phyloP scores from a whole-genome alignment of 306 rosid species.

The Gastrolobium bilobum region DNA sequence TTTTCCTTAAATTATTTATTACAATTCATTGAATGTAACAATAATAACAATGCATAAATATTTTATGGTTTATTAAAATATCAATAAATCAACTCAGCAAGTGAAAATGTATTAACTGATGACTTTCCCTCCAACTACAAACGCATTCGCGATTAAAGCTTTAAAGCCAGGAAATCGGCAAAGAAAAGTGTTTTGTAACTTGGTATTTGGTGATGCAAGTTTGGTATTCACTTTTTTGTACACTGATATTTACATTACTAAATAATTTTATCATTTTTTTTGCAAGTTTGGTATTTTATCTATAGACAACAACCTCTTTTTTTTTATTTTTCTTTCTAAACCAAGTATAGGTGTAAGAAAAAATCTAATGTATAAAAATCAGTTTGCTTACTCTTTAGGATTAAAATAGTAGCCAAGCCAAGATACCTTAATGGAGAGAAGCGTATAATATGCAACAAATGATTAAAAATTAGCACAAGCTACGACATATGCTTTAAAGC shows the following conservation, averaged over 20 bases:
- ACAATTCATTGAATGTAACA: not conserved
- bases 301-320: too few species aligned
- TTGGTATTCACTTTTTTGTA: slow-evolving; percentile 64
- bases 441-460: not conserved
- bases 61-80: not conserved
- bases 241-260: not conserved
- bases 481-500: slow-evolving; percentile 55
- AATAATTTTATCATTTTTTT: too few species aligned
- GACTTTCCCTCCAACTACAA: not conserved
- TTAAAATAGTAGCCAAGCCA: slow-evolving; percentile 9
- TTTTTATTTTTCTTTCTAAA: too few species aligned
- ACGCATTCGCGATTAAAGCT: slow-evolving; percentile 23
- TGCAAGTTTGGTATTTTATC: too few species aligned
- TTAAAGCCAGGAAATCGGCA: slow-evolving; percentile 36
- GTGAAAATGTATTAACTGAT: not conserved
- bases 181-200: not conserved
- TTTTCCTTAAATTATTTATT: too few species aligned
- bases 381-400: not conserved
- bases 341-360: too few species aligned
- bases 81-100: not conserved
- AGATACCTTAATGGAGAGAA: slow-evolving; percentile 48
- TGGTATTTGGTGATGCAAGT: slow-evolving; percentile 55
- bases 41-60: not conserved
- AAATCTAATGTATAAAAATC: slow-evolving; percentile 12
- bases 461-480: not conserved